These are phyloP conservation scores for Dianthus caryophyllus DNA, from an alignment of 148 eudicot genomes.

Conservation along the genomic window DNA sequence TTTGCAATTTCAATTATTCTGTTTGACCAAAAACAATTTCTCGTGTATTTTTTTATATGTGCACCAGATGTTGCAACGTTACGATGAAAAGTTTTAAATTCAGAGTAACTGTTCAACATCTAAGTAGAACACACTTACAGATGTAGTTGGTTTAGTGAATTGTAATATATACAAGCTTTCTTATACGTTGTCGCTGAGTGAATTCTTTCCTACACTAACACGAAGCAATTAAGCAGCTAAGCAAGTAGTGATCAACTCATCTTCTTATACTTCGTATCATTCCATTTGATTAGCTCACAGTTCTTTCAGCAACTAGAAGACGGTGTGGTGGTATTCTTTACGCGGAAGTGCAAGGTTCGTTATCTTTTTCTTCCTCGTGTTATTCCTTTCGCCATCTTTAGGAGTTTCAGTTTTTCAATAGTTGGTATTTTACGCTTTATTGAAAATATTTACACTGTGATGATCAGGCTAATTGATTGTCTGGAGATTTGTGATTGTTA, in stretches of 20 bases:
- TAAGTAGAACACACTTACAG: constrained; percentile 16
- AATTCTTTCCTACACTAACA: neutral
- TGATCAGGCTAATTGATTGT: neutral
- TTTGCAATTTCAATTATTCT: constrained; percentile 14
- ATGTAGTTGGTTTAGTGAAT: constrained; percentile 16
- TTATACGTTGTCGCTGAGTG: constrained; percentile 10
- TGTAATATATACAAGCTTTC: constrained; percentile 20
- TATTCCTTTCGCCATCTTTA: neutral
- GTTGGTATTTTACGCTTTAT: neutral
- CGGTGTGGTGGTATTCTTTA: neutral
- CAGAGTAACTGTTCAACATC: constrained; percentile 34
- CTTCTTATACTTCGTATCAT: neutral
- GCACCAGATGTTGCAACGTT: constrained; percentile 27
- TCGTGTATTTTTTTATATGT: constrained; percentile 18
- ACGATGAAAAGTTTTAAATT: constrained; percentile 25
- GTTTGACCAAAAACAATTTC: constrained; percentile 13
- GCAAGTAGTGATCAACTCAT: neutral
- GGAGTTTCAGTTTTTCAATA: neutral
- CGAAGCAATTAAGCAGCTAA: constrained; percentile 14
- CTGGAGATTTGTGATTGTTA: neutral
- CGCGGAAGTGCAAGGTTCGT: constrained; percentile 10
- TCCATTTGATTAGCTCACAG: constrained; percentile 1
- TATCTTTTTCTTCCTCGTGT: neutral
- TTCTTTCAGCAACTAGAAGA: neutral
- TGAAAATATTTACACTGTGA: neutral